phyloP scores from a whole-genome alignment of 2,329 filamentous ascomycete species.

The Colletotrichum simmondsii region DNA sequence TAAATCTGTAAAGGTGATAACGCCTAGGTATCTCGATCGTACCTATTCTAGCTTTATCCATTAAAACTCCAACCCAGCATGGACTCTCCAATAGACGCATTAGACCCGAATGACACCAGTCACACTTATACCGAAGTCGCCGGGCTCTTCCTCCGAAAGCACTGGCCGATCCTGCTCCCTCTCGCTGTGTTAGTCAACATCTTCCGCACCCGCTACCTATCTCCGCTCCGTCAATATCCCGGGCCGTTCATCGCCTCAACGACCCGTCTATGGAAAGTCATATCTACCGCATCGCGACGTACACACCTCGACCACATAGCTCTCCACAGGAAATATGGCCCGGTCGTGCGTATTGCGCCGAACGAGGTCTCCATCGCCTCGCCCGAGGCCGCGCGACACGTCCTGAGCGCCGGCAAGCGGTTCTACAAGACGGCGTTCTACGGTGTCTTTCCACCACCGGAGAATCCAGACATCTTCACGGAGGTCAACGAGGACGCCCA shows the following conservation, averaged over 20 bases:
- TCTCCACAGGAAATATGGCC: conserved; percentile 48
- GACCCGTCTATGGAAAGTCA: conserved; percentile 53
- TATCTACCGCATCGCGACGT: conserved; percentile 48
- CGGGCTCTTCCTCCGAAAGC: neutral
- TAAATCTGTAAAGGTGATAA: neutral
- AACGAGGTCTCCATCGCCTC: conserved; percentile 48
- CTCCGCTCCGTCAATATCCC: conserved; percentile 76
- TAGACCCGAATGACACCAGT: neutral
- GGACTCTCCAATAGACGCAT: neutral
- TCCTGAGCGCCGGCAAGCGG: conserved; percentile 61
- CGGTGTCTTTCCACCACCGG: conserved; percentile 63
- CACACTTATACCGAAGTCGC: conserved; percentile 13
- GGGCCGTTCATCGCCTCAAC: conserved; percentile 75
- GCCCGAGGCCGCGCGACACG: conserved; percentile 45
- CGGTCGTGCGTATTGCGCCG: conserved; percentile 45
- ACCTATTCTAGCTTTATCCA: neutral
- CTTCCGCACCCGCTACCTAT: conserved; percentile 57
- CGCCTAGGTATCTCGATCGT: neutral
- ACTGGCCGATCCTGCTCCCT: conserved; percentile 54
- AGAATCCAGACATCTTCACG: conserved; percentile 69
- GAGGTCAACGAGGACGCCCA: conserved; percentile 65
- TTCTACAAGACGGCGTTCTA: conserved; percentile 66
- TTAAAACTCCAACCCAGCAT: neutral
- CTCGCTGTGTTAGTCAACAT: conserved; percentile 51
- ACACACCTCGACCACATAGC: conserved; percentile 56